A percentile compares a stretch with the other conserved stretches of the same genome.
Conservation (phyloP, 139 green algal species). For the Chlamydomonas schloesseri region DNA sequence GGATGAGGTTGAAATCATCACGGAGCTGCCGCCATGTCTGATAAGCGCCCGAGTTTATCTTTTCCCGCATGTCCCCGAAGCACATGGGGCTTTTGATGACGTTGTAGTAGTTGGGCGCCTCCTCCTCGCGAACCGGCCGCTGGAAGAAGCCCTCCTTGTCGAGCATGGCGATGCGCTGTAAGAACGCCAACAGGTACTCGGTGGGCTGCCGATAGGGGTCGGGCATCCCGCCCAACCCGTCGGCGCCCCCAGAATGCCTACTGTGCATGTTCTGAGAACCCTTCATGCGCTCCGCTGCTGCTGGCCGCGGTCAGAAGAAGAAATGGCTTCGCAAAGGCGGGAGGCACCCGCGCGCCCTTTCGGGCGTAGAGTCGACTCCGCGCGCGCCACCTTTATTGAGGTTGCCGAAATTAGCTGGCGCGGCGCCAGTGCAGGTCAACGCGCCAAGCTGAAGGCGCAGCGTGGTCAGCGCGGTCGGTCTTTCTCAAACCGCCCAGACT, state of each 20-base stretch:
- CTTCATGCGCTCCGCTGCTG: too few relatives aligned
- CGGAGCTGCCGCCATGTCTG: constrained; percentile 62
- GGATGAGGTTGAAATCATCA: constrained; percentile 51
- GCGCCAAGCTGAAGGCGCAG: too few relatives aligned
- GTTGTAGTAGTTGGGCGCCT: constrained; percentile 61
- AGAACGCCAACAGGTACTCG: constrained; percentile 35
- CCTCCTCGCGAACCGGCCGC: constrained; percentile 50
- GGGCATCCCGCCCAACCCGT: neutral
- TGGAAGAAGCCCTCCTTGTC: constrained; percentile 60
- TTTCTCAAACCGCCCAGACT: too few relatives aligned
- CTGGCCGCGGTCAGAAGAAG: too few relatives aligned
- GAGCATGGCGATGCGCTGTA: constrained; percentile 2
- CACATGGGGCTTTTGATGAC: constrained; percentile 71
- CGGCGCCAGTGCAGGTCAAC: too few relatives aligned
- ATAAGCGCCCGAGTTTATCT: constrained; percentile 58
- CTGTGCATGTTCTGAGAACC: too few relatives aligned
- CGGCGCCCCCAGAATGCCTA: neutral
- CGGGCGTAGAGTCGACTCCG: too few relatives aligned
- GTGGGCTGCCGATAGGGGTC: constrained; percentile 1
- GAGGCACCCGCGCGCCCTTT: too few relatives aligned
- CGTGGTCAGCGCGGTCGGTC: too few relatives aligned
- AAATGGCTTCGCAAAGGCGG: too few relatives aligned
- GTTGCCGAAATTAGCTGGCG: too few relatives aligned
- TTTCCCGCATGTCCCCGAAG: constrained; percentile 62
- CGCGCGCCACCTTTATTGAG: too few relatives aligned